Evolutionary conservation across 2,329 filamentous ascomycete genomes (phyloP).

Genomic region (Trichophaea hybrida): DNA sequence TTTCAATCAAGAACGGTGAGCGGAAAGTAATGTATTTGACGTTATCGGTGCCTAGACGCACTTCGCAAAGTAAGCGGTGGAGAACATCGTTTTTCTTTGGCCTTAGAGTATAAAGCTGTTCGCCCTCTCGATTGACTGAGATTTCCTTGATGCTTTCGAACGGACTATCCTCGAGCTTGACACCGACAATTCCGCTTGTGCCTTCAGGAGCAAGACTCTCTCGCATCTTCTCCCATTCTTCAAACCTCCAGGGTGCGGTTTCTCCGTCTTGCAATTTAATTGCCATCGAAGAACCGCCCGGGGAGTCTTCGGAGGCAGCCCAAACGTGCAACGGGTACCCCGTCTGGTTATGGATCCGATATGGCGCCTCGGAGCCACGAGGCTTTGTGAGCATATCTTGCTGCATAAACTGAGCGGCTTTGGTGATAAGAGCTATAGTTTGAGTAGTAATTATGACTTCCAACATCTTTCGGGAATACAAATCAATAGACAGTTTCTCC

Average conservation of each 20-base stretch:
- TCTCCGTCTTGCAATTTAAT: slow-evolving; percentile 74
- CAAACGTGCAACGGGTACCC: slow-evolving; percentile 80
- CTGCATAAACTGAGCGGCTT: slow-evolving; percentile 79
- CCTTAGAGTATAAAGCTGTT: slow-evolving; percentile 74
- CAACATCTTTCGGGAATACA: slow-evolving; percentile 77
- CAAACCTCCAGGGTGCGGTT: slow-evolving; percentile 89
- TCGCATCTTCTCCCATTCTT: slow-evolving; percentile 90
- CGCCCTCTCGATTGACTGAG: slow-evolving; percentile 83
- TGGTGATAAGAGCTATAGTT: slow-evolving; percentile 82
- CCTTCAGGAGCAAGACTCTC: slow-evolving; percentile 73
- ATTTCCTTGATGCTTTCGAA: slow-evolving; percentile 86
- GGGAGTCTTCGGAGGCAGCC: slow-evolving; percentile 52
- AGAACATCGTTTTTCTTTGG: slow-evolving; percentile 73
- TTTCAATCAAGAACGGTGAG: slow-evolving; percentile 82
- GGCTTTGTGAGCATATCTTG: slow-evolving; percentile 86
- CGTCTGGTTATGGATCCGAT: slow-evolving; percentile 87
- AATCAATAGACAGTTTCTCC: slow-evolving; percentile 65
- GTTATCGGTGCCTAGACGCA: slow-evolving; percentile 81
- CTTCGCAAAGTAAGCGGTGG: slow-evolving; percentile 82
- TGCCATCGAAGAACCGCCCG: slow-evolving; percentile 36
- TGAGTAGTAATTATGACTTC: slow-evolving; percentile 88
- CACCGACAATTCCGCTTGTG: slow-evolving; percentile 60
- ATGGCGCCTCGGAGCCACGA: slow-evolving; percentile 78
- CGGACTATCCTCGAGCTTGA: slow-evolving; percentile 80
- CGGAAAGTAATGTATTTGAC: slow-evolving; percentile 96